phyloP scores from a whole-genome alignment of 495 filamentous ascomycete genomes.

The Pyrenopolyporus hunteri region DNA sequence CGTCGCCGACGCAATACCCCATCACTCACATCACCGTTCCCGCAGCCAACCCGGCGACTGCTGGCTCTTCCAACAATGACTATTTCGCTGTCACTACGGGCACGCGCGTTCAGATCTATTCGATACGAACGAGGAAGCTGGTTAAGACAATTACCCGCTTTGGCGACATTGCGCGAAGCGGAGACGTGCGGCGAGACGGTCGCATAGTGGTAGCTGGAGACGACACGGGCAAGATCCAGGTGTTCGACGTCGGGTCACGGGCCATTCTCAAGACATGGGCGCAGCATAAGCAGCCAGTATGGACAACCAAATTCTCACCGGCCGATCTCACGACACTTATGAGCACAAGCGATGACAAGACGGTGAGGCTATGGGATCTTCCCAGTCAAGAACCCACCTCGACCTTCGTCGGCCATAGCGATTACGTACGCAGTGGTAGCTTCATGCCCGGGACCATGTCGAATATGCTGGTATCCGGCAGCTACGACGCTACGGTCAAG shows the following conservation, averaged over 20 bases:
- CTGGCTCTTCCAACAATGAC: constrained; percentile 61
- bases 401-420: constrained; percentile 84
- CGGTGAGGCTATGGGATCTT: constrained; percentile 92
- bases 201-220: constrained; percentile 89
- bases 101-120: constrained; percentile 89
- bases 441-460: constrained; percentile 84
- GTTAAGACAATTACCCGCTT: constrained; percentile 93
- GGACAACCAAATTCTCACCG: constrained; percentile 87
- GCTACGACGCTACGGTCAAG: constrained; percentile 92
- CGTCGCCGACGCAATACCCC: constrained; percentile 81
- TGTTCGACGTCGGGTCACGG: constrained; percentile 85
- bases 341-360: constrained; percentile 86
- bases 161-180: constrained; percentile 84
- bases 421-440: constrained; percentile 85
- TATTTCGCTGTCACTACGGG: constrained; percentile 92
- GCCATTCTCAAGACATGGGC: constrained; percentile 96
- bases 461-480: constrained; percentile 80
- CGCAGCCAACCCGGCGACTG: constrained; percentile 44
- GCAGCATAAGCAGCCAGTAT: constrained; percentile 93
- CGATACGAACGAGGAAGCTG: constrained; percentile 83
- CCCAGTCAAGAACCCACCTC: constrained; percentile 74
- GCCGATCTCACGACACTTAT: constrained; percentile 83
- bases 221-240: constrained; percentile 86
- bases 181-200: constrained; percentile 85
- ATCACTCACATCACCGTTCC: constrained; percentile 90